Conservation (phyloP, 768 basidiomycete species). For the Rhodotorula taiwanensis region DNA sequence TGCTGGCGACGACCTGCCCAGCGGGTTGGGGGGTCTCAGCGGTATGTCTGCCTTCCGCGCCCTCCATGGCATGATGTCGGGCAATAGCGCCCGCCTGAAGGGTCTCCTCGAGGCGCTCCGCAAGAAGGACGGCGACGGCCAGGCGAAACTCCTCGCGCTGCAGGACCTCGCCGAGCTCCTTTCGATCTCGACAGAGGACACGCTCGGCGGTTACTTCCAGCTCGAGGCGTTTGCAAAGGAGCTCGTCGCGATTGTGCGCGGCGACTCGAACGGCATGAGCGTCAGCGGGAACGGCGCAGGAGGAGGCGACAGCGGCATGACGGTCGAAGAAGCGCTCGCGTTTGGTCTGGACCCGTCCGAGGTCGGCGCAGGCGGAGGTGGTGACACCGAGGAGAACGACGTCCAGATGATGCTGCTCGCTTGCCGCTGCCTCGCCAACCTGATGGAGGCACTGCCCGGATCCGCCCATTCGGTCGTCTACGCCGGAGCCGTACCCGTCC, state of each 20-base stretch:
- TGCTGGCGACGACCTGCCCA: slow-evolving; percentile 11
- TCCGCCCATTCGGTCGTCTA: slow-evolving; percentile 96
- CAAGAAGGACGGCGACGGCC: slow-evolving; percentile 71
- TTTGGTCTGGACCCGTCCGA: slow-evolving; percentile 69
- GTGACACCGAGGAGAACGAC: slow-evolving; percentile 45
- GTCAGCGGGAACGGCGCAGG: slow-evolving; percentile 56
- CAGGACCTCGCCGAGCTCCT: slow-evolving; percentile 92
- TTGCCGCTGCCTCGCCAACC: slow-evolving; percentile 90
- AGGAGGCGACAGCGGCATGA: slow-evolving; percentile 52
- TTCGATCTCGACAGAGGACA: slow-evolving; percentile 95
- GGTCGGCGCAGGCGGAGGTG: slow-evolving; percentile 53
- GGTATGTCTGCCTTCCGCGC: slow-evolving; percentile 32
- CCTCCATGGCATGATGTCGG: slow-evolving; percentile 58
- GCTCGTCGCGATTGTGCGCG: slow-evolving; percentile 78
- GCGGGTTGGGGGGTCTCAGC: slow-evolving; percentile 5
- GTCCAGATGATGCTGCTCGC: slow-evolving; percentile 88
- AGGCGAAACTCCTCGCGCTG: slow-evolving; percentile 75
- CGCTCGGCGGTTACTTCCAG: slow-evolving; percentile 89
- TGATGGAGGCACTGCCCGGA: slow-evolving; percentile 98
- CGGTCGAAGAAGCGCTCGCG: slow-evolving; percentile 69
- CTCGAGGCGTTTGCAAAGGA: slow-evolving; percentile 87
- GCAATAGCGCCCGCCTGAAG: slow-evolving; percentile 78
- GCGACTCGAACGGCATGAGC: slow-evolving; percentile 48
- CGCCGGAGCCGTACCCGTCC: slow-evolving; percentile 93
- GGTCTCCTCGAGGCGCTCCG: slow-evolving; percentile 77